Conservation (phyloP, 2,329 filamentous ascomycete genomes). For the Pseudogymnoascus sp. region DNA sequence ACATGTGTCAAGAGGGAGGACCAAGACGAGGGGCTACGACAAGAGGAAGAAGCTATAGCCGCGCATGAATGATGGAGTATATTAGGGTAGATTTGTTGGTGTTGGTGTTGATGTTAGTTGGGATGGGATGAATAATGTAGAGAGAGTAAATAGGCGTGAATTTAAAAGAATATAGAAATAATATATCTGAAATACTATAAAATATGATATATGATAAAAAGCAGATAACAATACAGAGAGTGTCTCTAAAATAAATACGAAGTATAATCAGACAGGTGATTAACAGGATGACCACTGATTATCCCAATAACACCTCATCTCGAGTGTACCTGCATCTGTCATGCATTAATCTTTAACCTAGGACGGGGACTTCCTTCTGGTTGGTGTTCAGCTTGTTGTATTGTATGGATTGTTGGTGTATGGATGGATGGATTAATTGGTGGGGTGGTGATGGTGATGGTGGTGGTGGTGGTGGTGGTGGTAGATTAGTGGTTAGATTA, state of each 20-base stretch:
- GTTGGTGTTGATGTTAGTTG: not conserved
- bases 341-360: not conserved
- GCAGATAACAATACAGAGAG: not conserved
- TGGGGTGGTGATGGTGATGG: too few species aligned
- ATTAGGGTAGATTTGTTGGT: not conserved
- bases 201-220: too few species aligned
- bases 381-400: not conserved
- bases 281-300: not conserved
- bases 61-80: not conserved
- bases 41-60: not conserved
- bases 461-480: too few species aligned
- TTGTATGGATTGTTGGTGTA: not conserved
- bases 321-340: not conserved
- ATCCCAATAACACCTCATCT: not conserved
- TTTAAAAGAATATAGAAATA: not conserved
- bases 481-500: too few species aligned
- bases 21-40: too few species aligned
- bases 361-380: too few species aligned
- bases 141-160: not conserved
- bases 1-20: not conserved
- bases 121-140: not conserved
- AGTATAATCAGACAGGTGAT: not conserved
- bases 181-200: not conserved
- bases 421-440: too few species aligned
- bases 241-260: not conserved